These are phyloP conservation scores for Tolypocladium amazonense DNA, from an alignment of 2,329 filamentous ascomycete genomes.

Conservation along the genomic window DNA sequence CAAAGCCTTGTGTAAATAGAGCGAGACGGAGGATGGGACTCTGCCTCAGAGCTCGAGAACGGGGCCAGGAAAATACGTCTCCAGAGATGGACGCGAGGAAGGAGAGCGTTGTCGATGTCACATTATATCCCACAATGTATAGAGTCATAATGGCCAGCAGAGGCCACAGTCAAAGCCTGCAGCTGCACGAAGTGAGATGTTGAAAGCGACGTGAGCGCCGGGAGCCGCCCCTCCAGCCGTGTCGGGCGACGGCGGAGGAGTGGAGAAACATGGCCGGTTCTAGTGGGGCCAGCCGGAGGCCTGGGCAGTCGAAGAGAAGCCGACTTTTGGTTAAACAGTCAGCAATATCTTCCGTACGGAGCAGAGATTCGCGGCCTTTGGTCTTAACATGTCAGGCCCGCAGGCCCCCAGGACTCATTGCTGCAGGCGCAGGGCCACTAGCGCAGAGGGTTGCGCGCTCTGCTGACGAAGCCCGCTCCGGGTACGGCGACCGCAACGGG, in stretches of 20 bases:
- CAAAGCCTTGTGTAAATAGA: not conserved
- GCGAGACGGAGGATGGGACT: not conserved
- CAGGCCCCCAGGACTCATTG: not conserved
- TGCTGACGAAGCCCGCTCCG: not conserved
- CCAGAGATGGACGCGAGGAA: not conserved
- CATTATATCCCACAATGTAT: conserved; percentile 4
- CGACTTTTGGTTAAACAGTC: not conserved
- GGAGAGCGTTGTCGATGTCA: not conserved
- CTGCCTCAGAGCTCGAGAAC: not conserved
- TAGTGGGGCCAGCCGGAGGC: not conserved
- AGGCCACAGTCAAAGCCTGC: not conserved
- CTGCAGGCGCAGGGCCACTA: not conserved
- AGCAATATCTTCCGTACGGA: not conserved
- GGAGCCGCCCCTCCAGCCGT: not conserved
- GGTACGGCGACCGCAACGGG: not conserved
- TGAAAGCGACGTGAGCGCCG: not conserved
- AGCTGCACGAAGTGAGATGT: not conserved
- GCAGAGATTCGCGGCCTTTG: not conserved
- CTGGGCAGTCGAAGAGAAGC: not conserved
- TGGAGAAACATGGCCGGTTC: not conserved
- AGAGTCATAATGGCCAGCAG: not conserved
- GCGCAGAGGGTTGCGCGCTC: not conserved
- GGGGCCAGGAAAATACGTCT: not conserved
- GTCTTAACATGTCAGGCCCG: not conserved
- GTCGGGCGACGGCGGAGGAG: not conserved